A percentile compares a stretch with the other conserved stretches of the same genome.
These are phyloP conservation scores for Seminavis robusta DNA, from an alignment of 108 stramenopile species.

Conservation along the genomic window DNA sequence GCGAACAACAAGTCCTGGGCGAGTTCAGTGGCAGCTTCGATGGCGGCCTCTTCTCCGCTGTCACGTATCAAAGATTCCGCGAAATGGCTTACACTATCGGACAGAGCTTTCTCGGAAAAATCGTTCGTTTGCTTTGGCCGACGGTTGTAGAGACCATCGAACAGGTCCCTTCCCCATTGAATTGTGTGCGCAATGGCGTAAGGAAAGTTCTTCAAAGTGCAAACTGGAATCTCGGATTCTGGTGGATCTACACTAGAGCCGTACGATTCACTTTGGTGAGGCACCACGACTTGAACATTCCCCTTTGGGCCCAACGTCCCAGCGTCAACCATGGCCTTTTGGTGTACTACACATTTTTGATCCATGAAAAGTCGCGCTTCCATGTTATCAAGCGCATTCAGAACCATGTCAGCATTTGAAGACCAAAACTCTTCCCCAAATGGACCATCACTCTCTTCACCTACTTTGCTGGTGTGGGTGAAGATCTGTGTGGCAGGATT, in stretches of 20 bases:
- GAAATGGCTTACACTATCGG: constrained; percentile 31
- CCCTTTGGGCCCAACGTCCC: constrained; percentile 88
- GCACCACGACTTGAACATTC: constrained; percentile 88
- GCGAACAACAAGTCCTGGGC: constrained; percentile 55
- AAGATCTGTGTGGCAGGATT: constrained; percentile 55
- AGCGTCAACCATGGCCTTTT: constrained; percentile 73
- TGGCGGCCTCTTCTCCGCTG: constrained; percentile 59
- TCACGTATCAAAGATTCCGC: constrained; percentile 39
- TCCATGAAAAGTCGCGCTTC: constrained; percentile 91
- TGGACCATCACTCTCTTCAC: constrained; percentile 52
- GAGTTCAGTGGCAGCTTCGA: constrained; percentile 63
- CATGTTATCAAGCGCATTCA: constrained; percentile 98
- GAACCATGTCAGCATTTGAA: constrained; percentile 78
- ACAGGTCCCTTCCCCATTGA: constrained; percentile 86
- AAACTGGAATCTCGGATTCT: constrained; percentile 84
- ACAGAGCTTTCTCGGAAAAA: constrained; percentile 33
- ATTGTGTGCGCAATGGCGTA: constrained; percentile 89
- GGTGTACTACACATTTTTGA: constrained; percentile 67
- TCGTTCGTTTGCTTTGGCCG: constrained; percentile 79
- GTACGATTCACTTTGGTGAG: constrained; percentile 81
- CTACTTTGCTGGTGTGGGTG: constrained; percentile 80
- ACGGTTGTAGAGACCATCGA: constrained; percentile 76
- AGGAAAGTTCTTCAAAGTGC: constrained; percentile 88
- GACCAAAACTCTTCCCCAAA: constrained; percentile 86
- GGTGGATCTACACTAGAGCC: constrained; percentile 85